Percentiles rank a stretch among this genome's conserved stretches.
Conservation (phyloP, 2,329 filamentous ascomycete species). For the Cytospora piceae region DNA sequence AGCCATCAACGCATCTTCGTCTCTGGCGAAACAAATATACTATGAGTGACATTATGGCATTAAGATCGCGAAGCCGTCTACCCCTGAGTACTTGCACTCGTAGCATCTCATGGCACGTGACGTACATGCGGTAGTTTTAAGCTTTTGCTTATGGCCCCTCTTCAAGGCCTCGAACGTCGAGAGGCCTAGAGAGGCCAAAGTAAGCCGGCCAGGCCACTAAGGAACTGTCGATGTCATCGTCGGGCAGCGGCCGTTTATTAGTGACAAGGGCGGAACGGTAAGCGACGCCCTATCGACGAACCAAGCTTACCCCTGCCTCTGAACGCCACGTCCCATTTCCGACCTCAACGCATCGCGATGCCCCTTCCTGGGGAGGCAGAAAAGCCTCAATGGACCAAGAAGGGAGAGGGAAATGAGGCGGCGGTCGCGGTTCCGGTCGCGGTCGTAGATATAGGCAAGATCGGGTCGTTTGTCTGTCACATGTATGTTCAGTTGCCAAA, state of each 20-base stretch:
- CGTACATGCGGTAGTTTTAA: neutral
- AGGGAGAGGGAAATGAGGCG: neutral
- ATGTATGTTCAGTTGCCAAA: neutral
- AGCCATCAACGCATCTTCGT: neutral
- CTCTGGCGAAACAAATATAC: neutral
- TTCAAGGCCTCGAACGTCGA: neutral
- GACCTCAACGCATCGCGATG: constrained; percentile 20
- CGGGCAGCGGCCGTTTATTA: neutral
- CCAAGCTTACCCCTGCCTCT: constrained; percentile 24
- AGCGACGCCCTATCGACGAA: neutral
- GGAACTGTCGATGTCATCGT: neutral
- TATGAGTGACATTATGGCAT: neutral
- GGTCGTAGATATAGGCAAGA: neutral
- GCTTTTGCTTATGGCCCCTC: neutral
- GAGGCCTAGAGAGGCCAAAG: neutral
- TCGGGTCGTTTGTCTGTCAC: neutral
- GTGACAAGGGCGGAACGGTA: neutral
- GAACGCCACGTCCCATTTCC: constrained; percentile 25
- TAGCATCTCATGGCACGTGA: neutral
- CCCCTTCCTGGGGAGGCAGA: constrained; percentile 5
- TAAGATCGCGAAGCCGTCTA: neutral
- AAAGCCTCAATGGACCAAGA: neutral
- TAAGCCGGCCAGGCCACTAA: too few species aligned
- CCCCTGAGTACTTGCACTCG: too few species aligned
- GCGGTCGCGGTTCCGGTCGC: neutral